A percentile compares a stretch with the other conserved stretches of the same genome.
Conservation (phyloP, 257 asterid genomes). For the Apocynum venetum region DNA sequence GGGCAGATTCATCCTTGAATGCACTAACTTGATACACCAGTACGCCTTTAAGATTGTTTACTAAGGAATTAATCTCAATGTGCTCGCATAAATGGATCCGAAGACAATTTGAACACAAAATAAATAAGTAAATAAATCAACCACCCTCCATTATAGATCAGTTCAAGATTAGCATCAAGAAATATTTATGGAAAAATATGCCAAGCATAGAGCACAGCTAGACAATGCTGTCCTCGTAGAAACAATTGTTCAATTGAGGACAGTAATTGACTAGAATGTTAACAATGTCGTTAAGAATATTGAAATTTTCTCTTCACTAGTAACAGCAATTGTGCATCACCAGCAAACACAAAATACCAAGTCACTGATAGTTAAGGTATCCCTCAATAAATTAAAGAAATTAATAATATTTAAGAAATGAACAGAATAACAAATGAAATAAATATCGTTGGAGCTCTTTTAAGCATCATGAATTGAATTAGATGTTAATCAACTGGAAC, state of each 20-base stretch:
- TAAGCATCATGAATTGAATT: neutral
- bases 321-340: neutral
- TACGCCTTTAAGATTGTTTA: no score
- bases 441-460: neutral
- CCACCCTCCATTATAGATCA: no score
- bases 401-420: neutral
- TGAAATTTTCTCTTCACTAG: neutral
- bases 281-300: neutral
- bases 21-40: no score
- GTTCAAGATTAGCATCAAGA: no score
- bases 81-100: no score
- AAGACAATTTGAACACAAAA: no score
- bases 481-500: conserved; percentile 15
- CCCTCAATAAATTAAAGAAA: neutral
- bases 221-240: no score
- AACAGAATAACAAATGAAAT: neutral
- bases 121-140: no score
- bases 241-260: neutral
- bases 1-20: no score
- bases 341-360: neutral
- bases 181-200: no score
- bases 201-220: no score
- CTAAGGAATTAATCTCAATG: no score
- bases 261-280: neutral
- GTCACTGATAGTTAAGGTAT: neutral